These are phyloP conservation scores for Cystobasidium ongulense DNA, from an alignment of 768 basidiomycete species.

Conservation along the genomic window DNA sequence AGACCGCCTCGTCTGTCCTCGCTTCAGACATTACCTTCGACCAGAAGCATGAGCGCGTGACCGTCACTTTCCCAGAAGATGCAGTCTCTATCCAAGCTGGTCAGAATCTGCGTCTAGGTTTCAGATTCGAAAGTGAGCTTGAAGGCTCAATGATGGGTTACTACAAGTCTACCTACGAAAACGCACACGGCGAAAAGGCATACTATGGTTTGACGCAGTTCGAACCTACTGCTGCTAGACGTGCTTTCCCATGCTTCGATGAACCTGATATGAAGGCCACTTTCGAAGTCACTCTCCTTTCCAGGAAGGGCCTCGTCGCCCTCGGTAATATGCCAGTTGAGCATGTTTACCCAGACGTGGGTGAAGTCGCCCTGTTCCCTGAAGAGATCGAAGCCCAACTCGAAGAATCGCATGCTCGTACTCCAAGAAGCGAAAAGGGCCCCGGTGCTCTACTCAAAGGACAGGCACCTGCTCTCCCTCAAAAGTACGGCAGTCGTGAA, in stretches of 20 bases:
- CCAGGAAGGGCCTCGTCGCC: slow-evolving; percentile 64
- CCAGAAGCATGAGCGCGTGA: slow-evolving; percentile 57
- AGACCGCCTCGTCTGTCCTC: slow-evolving; percentile 50
- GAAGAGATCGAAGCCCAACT: slow-evolving; percentile 41
- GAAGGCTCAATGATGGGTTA: slow-evolving; percentile 57
- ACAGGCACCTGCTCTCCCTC: not conserved
- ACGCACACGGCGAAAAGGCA: slow-evolving; percentile 39
- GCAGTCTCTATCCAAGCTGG: slow-evolving; percentile 54
- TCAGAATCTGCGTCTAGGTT: slow-evolving; percentile 61
- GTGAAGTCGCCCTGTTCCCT: slow-evolving; percentile 37
- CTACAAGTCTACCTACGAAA: slow-evolving; percentile 38
- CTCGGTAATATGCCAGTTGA: slow-evolving; percentile 77
- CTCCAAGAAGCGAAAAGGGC: not conserved
- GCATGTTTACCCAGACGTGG: slow-evolving; percentile 52
- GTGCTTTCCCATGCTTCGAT: slow-evolving; percentile 83
- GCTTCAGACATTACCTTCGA: slow-evolving; percentile 53
- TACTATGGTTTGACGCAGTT: slow-evolving; percentile 73
- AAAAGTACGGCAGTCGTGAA: slow-evolving; percentile 23
- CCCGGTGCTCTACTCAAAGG: not conserved
- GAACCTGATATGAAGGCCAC: slow-evolving; percentile 85
- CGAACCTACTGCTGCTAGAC: slow-evolving; percentile 79
- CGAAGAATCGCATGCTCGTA: slow-evolving; percentile 37
- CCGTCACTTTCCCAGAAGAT: slow-evolving; percentile 53
- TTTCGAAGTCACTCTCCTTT: slow-evolving; percentile 50
- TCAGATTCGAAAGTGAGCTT: slow-evolving; percentile 62